phyloP scores from a whole-genome alignment of 768 basidiomycete genomes.

The Galerina marginata region DNA sequence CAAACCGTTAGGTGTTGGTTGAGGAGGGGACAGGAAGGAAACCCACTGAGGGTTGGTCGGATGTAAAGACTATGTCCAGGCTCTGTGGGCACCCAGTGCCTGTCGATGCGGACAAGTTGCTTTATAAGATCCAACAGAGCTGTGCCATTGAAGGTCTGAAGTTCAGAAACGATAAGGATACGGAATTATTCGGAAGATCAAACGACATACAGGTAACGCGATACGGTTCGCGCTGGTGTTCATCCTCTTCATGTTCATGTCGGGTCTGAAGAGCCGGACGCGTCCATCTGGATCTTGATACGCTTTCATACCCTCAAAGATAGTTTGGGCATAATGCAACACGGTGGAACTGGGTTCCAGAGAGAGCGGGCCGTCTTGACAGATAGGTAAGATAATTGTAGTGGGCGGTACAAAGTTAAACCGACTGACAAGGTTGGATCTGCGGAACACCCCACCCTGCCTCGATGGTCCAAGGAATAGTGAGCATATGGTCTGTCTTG shows the following conservation, averaged over 20 bases:
- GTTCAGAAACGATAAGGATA: not conserved
- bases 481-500: conserved; percentile 89
- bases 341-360: conserved; percentile 83
- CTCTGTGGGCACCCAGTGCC: conserved; percentile 89
- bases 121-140: conserved; percentile 82
- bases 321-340: conserved; percentile 90
- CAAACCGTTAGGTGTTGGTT: not conserved
- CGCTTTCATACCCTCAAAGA: conserved; percentile 96
- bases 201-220: conserved; percentile 67
- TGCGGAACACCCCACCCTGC: conserved; percentile 84
- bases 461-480: conserved; percentile 70
- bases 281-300: conserved; percentile 77
- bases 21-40: not conserved
- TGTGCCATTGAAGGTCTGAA: conserved; percentile 77
- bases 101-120: conserved; percentile 82
- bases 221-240: conserved; percentile 80
- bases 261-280: conserved; percentile 88
- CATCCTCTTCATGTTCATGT: conserved; percentile 99
- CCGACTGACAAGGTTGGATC: conserved; percentile 79
- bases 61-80: conserved; percentile 93
- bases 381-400: conserved; percentile 2
- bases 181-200: not conserved
- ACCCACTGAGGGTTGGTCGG: conserved; percentile 74
- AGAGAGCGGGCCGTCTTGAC: conserved; percentile 68
- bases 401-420: conserved; percentile 2